Percentiles rank a stretch among this genome's conserved stretches.
phyloP scores from a whole-genome alignment of 768 basidiomycete genomes.

The Flagelloscypha sp. region DNA sequence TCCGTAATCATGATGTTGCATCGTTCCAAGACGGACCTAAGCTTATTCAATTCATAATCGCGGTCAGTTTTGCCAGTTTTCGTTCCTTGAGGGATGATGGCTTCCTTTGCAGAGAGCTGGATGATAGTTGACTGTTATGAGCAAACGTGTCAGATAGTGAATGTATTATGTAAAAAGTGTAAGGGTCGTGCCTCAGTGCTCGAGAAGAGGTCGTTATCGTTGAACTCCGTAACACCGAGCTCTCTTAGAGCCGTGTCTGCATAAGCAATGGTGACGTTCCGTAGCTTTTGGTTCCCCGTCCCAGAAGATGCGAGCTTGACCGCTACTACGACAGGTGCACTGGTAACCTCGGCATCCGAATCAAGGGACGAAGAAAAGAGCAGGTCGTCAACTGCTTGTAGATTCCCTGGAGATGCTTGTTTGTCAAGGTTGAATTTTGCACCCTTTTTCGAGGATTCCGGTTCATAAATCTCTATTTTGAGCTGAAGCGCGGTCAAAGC shows the following conservation, averaged over 20 bases:
- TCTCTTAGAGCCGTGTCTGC: conserved; percentile 82
- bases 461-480: conserved; percentile 83
- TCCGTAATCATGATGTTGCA: conserved; percentile 89
- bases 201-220: conserved; percentile 91
- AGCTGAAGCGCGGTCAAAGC: conserved; percentile 87
- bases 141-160: conserved; percentile 3
- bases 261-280: conserved; percentile 80
- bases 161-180: neutral
- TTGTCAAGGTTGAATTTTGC: conserved; percentile 71
- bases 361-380: too few species aligned
- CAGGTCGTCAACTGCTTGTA: conserved; percentile 41
- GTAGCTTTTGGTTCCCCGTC: conserved; percentile 51
- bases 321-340: conserved; percentile 83
- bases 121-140: conserved; percentile 75
- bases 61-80: conserved; percentile 64
- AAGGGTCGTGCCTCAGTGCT: conserved; percentile 73
- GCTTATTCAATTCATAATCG: conserved; percentile 82
- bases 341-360: too few species aligned
- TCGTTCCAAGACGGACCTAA: conserved; percentile 79
- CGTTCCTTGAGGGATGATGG: conserved; percentile 73
- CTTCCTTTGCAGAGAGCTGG: conserved; percentile 96
- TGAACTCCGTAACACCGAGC: conserved; percentile 85
- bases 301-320: conserved; percentile 58
- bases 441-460: conserved; percentile 63
- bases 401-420: conserved; percentile 70